phyloP scores from a whole-genome alignment of 23 red algal species.

The Agarophyton chilense region DNA sequence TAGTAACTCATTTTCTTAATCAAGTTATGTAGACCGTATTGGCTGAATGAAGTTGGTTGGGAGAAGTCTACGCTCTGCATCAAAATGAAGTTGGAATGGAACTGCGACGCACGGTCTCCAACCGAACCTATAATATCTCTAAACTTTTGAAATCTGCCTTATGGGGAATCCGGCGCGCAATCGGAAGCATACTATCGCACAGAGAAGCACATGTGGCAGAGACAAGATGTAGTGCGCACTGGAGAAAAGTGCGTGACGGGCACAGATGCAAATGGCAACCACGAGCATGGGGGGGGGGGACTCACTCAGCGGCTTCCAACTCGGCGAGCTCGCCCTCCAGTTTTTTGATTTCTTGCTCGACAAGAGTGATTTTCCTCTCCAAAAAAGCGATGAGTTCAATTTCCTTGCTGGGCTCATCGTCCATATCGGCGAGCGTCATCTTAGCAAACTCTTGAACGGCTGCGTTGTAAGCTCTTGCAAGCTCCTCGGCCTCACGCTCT shows the following conservation, averaged over 20 bases:
- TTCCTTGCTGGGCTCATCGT: constrained; percentile 50
- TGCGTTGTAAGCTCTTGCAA: background rate
- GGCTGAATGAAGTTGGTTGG: constrained; percentile 10
- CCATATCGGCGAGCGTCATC: constrained; percentile 8
- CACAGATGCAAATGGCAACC: background rate
- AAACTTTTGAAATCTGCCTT: background rate
- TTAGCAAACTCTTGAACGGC: constrained; percentile 46
- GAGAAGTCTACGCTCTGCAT: background rate
- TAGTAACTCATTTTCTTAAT: constrained; percentile 26
- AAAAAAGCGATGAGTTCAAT: constrained; percentile 51
- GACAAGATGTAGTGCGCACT: constrained; percentile 7
- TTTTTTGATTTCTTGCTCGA: constrained; percentile 59
- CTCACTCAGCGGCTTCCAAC: constrained; percentile 34
- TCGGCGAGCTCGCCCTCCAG: constrained; percentile 52
- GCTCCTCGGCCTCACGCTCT: constrained; percentile 51
- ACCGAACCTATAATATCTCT: constrained; percentile 25
- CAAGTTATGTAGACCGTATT: constrained; percentile 25
- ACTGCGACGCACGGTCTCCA: background rate
- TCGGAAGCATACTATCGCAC: constrained; percentile 26
- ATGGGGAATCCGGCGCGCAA: constrained; percentile 12
- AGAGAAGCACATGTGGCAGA: background rate
- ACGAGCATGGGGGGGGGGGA: background rate
- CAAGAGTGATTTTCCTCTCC: constrained; percentile 65
- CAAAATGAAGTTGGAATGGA: constrained; percentile 11
- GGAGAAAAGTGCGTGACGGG: background rate